Evolutionary conservation across 2,329 filamentous ascomycete species (phyloP), one percentile per base, ranked within the genome.

Genomic region (Epichloe gansuensis): DNA sequence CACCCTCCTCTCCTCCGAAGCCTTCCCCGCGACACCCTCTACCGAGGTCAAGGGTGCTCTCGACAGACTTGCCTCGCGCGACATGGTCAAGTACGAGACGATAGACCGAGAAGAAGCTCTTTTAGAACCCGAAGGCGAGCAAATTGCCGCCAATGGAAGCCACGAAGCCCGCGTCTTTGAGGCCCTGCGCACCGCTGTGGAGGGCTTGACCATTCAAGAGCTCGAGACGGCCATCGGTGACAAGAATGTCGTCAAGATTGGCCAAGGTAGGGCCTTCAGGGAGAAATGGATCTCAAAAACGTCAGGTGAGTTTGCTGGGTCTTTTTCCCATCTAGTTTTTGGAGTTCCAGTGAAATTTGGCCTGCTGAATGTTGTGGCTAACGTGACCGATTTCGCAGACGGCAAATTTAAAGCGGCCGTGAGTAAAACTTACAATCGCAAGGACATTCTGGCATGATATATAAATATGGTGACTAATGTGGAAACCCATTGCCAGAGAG

Each of bases 181-280:
- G 62, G 86, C 85, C 0, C 73, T 91, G 53, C 76, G 79, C 60
- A 74, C 78, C 58, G 83, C 85, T 34, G 67, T 90, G 58, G 89
- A 91, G 64, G 91, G 90, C 23, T 75, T 96, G 68, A 86, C 86
- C 58, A 85, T 97, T 55, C 73, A 78, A 58, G 87, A 91, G 59
- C 73, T 91, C 53, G 79, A 85, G 70, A 74, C 73, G 65, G 74
- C 73, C 52, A 82, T 91, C 58, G 85, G 86, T 52, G 82, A 86
- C 68, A 87, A 88, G 68, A 82, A 74, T 47, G 84, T 81, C 45
- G 77, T 84, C 48, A 91, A 88, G 72, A 75, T 96, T 55, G 93
- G 93, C n/a, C 86, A 93, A 67, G 90, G 90, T 62, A 95, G 93
- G 73, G 91, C 91, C 37, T 95, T 97, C 75, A 94, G 81, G 65